Evolutionary conservation across 768 basidiomycete species (phyloP).

Genomic region (Boletus sp.): DNA sequence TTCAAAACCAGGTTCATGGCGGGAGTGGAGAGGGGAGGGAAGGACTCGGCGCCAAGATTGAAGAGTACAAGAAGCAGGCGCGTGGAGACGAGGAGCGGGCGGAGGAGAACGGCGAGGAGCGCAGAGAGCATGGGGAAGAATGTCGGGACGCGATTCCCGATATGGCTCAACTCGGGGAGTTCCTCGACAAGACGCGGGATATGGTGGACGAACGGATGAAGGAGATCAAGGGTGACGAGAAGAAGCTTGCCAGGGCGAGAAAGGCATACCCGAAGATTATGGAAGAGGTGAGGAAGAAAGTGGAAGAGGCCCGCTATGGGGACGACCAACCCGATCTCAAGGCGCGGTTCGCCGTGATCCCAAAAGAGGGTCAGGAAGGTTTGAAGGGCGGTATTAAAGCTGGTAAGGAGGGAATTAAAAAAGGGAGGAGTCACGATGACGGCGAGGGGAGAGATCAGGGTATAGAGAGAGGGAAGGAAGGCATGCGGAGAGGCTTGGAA

Average conservation of each 20-base stretch:
- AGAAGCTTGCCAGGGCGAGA: constrained; percentile 17
- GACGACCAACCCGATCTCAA: constrained; percentile 6
- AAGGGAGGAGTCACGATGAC: background rate
- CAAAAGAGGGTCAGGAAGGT: constrained; percentile 3
- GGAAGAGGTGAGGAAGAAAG: constrained; percentile 7
- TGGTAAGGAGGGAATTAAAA: constrained; percentile 4
- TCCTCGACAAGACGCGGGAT: constrained; percentile 20
- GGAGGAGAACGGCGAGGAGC: background rate
- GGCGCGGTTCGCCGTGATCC: constrained; percentile 8
- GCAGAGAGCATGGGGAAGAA: background rate
- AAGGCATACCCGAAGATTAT: constrained; percentile 13
- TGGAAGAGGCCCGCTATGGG: constrained; percentile 4
- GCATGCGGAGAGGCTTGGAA: constrained; percentile 8
- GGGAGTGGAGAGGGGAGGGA: background rate
- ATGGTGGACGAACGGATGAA: constrained; percentile 14
- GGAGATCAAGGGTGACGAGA: constrained; percentile 15
- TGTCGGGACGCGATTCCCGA: background rate
- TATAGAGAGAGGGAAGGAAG: constrained; percentile 7
- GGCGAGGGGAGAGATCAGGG: background rate
- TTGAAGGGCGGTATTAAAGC: constrained; percentile 1
- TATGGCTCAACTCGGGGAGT: constrained; percentile 9
- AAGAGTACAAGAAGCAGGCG: constrained; percentile 3
- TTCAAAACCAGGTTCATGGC: background rate
- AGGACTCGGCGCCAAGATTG: constrained; percentile 4
- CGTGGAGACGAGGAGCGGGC: background rate